Conservation (phyloP, 129 eudicot species). For the Silybum marianum region DNA sequence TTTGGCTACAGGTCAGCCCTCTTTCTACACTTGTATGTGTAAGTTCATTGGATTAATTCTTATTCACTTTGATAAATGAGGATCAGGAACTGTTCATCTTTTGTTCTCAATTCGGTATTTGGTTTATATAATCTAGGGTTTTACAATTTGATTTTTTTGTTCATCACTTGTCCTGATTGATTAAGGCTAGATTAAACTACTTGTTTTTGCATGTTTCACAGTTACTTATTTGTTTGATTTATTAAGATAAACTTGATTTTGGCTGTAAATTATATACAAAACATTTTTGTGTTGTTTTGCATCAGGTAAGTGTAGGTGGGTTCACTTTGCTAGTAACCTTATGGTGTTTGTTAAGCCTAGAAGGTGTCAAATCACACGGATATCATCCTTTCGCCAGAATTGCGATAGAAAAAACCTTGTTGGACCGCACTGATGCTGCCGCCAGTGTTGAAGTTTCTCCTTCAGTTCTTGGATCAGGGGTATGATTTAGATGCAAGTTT, state of each 20-base stretch:
- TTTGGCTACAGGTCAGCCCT: background rate
- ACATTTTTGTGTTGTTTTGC: background rate
- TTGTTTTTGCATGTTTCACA: background rate
- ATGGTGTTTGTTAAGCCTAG: slow-evolving; percentile 34
- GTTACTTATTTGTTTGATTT: background rate
- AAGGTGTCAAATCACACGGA: slow-evolving; percentile 48
- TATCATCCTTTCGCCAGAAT: slow-evolving; percentile 55
- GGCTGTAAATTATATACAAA: background rate
- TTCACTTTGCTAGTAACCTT: slow-evolving; percentile 38
- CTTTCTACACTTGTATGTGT: background rate
- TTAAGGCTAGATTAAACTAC: background rate
- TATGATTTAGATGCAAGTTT: slow-evolving; percentile 15
- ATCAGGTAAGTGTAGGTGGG: slow-evolving; percentile 26
- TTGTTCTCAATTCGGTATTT: background rate
- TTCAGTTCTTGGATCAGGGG: slow-evolving; percentile 56
- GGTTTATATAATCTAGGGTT: background rate
- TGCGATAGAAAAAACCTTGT: slow-evolving; percentile 44
- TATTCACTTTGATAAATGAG: background rate
- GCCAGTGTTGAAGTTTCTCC: slow-evolving; percentile 64
- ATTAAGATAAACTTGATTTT: background rate
- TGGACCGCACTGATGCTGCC: slow-evolving; percentile 44
- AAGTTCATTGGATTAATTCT: background rate
- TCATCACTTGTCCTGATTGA: background rate
- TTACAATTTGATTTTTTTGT: background rate
- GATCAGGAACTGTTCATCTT: background rate